Evolutionary conservation across 2,329 filamentous ascomycete genomes (phyloP).

Genomic region (Chrysosphaeria jannelii): DNA sequence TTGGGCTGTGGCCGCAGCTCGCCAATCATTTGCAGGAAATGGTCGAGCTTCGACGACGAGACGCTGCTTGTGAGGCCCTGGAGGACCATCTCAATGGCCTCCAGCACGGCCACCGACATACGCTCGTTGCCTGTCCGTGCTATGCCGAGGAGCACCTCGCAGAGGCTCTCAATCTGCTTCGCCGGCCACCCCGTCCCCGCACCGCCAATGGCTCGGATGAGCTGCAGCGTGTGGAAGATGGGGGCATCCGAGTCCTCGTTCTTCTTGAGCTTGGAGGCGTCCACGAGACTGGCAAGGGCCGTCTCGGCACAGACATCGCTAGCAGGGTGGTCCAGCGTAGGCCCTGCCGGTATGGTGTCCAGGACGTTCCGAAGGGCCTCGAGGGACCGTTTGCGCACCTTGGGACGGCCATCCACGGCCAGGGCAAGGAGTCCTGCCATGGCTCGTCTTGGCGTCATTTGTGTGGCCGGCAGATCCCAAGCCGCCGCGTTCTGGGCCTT

Average conservation of each 20-base stretch:
- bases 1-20: conserved; percentile 77
- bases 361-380: conserved; percentile 66
- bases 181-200: conserved; percentile 88
- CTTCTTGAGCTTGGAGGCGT: conserved; percentile 40
- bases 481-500: conserved; percentile 62
- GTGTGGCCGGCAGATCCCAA: conserved; percentile 62
- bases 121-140: conserved; percentile 80
- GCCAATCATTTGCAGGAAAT: conserved; percentile 68
- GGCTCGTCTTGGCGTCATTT: conserved; percentile 63
- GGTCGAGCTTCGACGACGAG: conserved; percentile 65
- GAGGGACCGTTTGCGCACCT: conserved; percentile 78
- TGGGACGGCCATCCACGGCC: conserved; percentile 63
- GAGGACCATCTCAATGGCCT: conserved; percentile 94
- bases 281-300: conserved; percentile 49
- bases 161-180: conserved; percentile 77
- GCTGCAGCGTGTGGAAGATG: conserved; percentile 70
- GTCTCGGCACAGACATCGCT: conserved; percentile 91
- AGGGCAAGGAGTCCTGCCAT: conserved; percentile 65
- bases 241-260: conserved; percentile 38
- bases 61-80: conserved; percentile 71
- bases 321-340: conserved; percentile 76
- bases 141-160: conserved; percentile 66
- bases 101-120: conserved; percentile 85
- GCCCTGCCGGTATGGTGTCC: conserved; percentile 62
- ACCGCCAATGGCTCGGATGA: conserved; percentile 67